Evolutionary conservation across 176 grass and related monocot genomes (phyloP).

Genomic region (Paspalum notatum): DNA sequence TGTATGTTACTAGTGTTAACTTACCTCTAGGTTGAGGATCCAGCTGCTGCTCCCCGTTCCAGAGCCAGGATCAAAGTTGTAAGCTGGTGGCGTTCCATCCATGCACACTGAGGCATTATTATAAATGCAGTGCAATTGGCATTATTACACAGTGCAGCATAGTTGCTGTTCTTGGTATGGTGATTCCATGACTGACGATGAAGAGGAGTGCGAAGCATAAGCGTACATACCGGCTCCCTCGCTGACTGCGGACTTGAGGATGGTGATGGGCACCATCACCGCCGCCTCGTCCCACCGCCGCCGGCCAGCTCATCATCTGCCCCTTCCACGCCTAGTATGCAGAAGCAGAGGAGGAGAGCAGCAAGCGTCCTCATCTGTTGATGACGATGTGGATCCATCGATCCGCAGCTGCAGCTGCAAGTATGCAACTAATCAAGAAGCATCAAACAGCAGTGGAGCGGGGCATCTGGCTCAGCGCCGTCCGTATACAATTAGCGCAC

Average conservation of each 20-base stretch:
- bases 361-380: neutral
- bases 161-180: too few relatives aligned
- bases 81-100: constrained; percentile 77
- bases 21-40: constrained; percentile 83
- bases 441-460: neutral
- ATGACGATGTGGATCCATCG: neutral
- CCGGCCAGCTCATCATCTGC: neutral
- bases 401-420: neutral
- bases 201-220: too few relatives aligned
- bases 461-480: neutral
- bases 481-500: neutral
- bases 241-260: constrained; percentile 57
- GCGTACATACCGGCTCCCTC: constrained; percentile 75
- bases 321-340: neutral
- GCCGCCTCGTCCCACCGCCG: constrained; percentile 20
- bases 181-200: too few relatives aligned
- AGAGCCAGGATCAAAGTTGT: constrained; percentile 64
- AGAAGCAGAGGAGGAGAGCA: neutral
- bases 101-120: constrained; percentile 80
- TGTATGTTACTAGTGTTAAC: neutral
- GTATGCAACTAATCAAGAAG: neutral
- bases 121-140: neutral
- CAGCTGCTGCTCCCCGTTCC: constrained; percentile 66
- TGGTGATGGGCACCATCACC: constrained; percentile 61
- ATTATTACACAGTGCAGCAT: too few relatives aligned